Base-by-base conservation (phyloP, 352 stramenopile genomes). In the Phytopythium aichiense region DNA sequence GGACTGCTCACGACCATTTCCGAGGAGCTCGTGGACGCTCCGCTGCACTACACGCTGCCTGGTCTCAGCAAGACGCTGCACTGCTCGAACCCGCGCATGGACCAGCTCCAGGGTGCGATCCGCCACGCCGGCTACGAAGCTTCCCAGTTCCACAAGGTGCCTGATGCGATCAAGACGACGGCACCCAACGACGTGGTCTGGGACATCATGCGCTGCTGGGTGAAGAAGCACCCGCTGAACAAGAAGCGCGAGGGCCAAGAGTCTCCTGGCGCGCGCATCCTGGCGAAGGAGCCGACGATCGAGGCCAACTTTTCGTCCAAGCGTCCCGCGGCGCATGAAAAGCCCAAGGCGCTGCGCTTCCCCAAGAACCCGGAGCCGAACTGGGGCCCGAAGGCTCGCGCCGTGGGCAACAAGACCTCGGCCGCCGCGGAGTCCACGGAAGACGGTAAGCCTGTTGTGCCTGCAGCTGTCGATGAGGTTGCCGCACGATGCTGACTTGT, bases 81-180 rank as follows among this genome's bases (percentile, higher is more conserved):
- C 71, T 98, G 91, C 71, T 82, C 82, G 22, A 96, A 92, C 56
- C 96, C 96, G 35, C 93, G 92, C n/a, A 96, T 98, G 79, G 81
- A 91, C 56, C 84, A 96, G 64, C 86, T 99, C 35, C 87, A 98
- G 61, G 90, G 93, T 33, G 97, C 97, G 30, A 82, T 99, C 25
- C 76, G 95, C 45, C 97, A 99, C 69, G 95, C 96, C 31, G 97
- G 97, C 20, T 99, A 99, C 80, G 77, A 94, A 63, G 92, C 97
- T 28, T 99, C 96, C 65, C 95, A 98, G 62, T 98, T 97, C 64
- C 98, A 99, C 79, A 99, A 99, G 70, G 94, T 99, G 22, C 96
- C 97, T 0, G 80, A 97, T 33, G 97, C 97, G 38, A 83, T 99
- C 61, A 99, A 99, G 80, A 99, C 98, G 2, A 95, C 98, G 72